These are phyloP conservation scores for Acephala macrosclerotiorum DNA, from an alignment of 2,329 filamentous ascomycete genomes.

Conservation along the genomic window DNA sequence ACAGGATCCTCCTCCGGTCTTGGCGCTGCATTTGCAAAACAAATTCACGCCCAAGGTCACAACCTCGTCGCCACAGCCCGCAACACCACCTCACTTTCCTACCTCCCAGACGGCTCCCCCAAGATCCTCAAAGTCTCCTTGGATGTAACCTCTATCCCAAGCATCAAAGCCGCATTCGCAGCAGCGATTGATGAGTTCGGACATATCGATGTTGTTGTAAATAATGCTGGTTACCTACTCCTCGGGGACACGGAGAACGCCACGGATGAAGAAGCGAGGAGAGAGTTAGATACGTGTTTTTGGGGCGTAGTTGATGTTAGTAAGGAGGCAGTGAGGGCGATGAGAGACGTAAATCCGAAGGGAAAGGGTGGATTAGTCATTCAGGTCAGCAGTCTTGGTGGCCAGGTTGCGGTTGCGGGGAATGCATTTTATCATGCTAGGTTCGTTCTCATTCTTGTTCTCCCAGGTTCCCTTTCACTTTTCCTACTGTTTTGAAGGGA, in stretches of 20 bases:
- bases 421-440: conserved; percentile 47
- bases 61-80: conserved; percentile 54
- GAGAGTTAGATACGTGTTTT: conserved; percentile 64
- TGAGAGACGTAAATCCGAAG: conserved; percentile 23
- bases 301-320: conserved; percentile 63
- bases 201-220: conserved; percentile 52
- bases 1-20: conserved; percentile 57
- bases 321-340: conserved; percentile 38
- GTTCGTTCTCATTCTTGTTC: background rate
- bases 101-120: conserved; percentile 46
- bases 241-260: conserved; percentile 59
- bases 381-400: conserved; percentile 49
- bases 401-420: conserved; percentile 45
- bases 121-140: conserved; percentile 57
- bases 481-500: background rate
- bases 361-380: conserved; percentile 44
- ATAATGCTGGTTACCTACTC: conserved; percentile 59
- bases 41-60: conserved; percentile 49
- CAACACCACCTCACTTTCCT: conserved; percentile 45
- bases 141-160: conserved; percentile 59
- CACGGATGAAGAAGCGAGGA: conserved; percentile 53
- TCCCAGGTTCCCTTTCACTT: background rate
- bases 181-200: conserved; percentile 55
- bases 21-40: conserved; percentile 49
- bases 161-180: conserved; percentile 43